These are phyloP conservation scores for Picea abies DNA, from an alignment of 83 land plant genomes.

Conservation along the genomic window DNA sequence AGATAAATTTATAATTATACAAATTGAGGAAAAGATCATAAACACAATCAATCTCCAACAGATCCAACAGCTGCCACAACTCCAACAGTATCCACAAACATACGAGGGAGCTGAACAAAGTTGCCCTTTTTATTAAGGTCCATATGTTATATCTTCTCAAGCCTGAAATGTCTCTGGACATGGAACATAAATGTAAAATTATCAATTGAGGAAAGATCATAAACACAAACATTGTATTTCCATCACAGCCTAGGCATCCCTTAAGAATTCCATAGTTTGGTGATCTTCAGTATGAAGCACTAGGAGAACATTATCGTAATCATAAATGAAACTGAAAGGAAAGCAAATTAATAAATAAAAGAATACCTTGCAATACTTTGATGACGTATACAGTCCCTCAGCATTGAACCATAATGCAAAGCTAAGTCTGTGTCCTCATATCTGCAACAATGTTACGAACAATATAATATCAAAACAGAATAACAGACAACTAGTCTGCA, in stretches of 20 bases:
- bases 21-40: too few relatives aligned
- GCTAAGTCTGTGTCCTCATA: conserved; percentile 89
- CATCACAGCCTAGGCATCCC: not conserved
- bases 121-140: too few relatives aligned
- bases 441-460: conserved; percentile 26
- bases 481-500: not conserved
- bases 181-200: not conserved
- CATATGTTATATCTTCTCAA: too few relatives aligned
- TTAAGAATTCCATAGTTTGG: not conserved
- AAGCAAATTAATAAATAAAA: not conserved
- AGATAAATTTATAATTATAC: too few relatives aligned
- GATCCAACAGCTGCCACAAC: too few relatives aligned
- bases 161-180: not conserved
- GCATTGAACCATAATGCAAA: conserved; percentile 92
- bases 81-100: too few relatives aligned
- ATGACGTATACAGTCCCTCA: conserved; percentile 98
- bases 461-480: not conserved
- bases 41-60: too few relatives aligned
- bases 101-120: too few relatives aligned
- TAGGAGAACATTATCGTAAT: not conserved
- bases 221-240: not conserved
- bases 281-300: not conserved
- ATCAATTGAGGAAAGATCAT: not conserved
- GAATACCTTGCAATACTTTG: conserved; percentile 84
- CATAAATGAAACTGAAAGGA: not conserved